Conservation (phyloP, 805 yeast genomes). For the Lachancea quebecensis region DNA sequence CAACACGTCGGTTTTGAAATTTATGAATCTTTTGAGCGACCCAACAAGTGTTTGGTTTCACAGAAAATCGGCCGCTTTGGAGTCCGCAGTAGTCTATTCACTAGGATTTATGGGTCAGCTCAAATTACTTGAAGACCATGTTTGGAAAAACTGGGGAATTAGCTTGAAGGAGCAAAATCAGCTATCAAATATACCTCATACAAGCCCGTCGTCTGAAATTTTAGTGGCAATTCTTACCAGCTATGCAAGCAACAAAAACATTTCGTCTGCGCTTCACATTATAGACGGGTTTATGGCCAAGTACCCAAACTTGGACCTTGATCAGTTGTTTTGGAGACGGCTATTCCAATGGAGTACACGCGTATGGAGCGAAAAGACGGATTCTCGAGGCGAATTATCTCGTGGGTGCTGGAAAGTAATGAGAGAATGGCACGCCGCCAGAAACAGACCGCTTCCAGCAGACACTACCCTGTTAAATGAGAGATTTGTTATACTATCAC, state of each 20-base stretch:
- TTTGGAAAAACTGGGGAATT: conserved; percentile 16
- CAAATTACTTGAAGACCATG: conserved; percentile 14
- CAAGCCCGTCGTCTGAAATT: conserved; percentile 16
- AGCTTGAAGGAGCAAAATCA: not conserved
- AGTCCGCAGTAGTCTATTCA: conserved; percentile 21
- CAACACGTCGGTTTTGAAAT: conserved; percentile 9
- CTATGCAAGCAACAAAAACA: conserved; percentile 14
- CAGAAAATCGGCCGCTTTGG: conserved; percentile 12
- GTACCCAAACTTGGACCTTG: conserved; percentile 18
- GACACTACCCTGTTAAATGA: conserved; percentile 15
- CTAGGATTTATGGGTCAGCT: conserved; percentile 20
- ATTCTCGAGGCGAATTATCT: conserved; percentile 13
- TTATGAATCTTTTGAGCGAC: conserved; percentile 11
- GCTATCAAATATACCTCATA: not conserved
- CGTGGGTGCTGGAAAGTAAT: conserved; percentile 20
- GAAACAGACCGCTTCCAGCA: conserved; percentile 12
- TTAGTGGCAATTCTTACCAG: conserved; percentile 20
- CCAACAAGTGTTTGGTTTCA: conserved; percentile 9
- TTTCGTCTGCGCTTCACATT: conserved; percentile 12
- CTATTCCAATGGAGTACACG: conserved; percentile 15
- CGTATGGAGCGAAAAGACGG: conserved; percentile 14
- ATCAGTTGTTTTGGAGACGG: conserved; percentile 24
- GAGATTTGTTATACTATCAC: conserved; percentile 12
- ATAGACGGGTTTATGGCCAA: conserved; percentile 16
- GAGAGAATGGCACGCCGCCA: conserved; percentile 20